Base-by-base conservation (phyloP, 2,329 filamentous ascomycete genomes). In the Xylaria digitata region DNA sequence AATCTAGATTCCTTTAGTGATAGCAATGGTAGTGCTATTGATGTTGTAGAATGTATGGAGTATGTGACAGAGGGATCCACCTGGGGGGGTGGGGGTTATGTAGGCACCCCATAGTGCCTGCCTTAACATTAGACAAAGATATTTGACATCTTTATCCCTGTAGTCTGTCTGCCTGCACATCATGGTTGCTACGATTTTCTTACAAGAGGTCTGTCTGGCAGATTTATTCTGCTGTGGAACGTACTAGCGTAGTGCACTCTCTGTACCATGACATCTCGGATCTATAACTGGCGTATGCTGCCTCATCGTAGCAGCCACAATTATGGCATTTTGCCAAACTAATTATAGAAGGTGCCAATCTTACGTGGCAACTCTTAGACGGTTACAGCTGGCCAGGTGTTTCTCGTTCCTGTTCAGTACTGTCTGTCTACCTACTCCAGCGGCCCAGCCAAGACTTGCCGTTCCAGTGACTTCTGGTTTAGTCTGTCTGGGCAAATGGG, bases 361-460 rank as follows among this genome's bases (percentile, higher is more conserved):
- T 15, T 46, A 55, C 37, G 52, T 55, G 52, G 52, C 52, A 26
- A 55, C 15, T 43, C 37, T n/a, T 30, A 15, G 37, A 30, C 37
- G 9, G 8, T 11, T 11, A 26, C 32, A 42, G 6, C n/a, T 53
- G 50, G 21, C 13, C 42, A 2, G n/a, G n/a, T 19, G 37, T 43
- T 43, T 23, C 53, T 30, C 6, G 37, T 30, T 13, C 45, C 23
- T 11, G 19, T 23, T 37, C 8, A 26, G 26, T 5, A 26, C 26
- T 26, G 26, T 5, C n/a, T n/a, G 19, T 34, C 19, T 34, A 42
- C 1, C 3, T 26, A 30, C 54, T 57, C 17, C 30, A 57, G 23
- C 26, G 26, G 26, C 40, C 46, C 40, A 43, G 63, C 58, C 30
- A 66, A 66, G 57, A 56, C 63, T 57, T 37, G 45, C 50, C 17